These are phyloP conservation scores for Thelonectria olida DNA, from an alignment of 2,329 filamentous ascomycete genomes.

Conservation along the genomic window DNA sequence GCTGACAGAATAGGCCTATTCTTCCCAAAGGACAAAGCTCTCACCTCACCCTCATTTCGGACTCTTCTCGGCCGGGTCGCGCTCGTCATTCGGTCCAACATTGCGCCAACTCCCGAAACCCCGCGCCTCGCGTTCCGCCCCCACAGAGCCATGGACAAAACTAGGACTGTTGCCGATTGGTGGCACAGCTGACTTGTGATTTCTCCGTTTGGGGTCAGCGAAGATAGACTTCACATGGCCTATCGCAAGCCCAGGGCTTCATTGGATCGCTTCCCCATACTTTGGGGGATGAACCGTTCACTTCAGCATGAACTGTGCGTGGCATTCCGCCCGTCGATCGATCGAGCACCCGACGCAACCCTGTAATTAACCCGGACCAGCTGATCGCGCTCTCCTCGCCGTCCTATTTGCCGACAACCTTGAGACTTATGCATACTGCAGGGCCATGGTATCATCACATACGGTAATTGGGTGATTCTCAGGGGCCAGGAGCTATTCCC, in stretches of 20 bases:
- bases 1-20: background rate
- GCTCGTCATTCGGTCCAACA: constrained; percentile 1
- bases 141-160: background rate
- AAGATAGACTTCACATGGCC: background rate
- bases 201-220: constrained; percentile 10
- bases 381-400: background rate
- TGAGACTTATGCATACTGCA: constrained; percentile 2
- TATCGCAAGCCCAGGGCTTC: background rate
- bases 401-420: background rate
- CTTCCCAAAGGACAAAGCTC: background rate
- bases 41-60: background rate
- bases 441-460: constrained; percentile 11
- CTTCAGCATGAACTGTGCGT: background rate
- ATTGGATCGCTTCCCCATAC: constrained; percentile 19
- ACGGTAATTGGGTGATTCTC: constrained; percentile 11
- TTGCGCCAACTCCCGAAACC: constrained; percentile 13
- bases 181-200: constrained; percentile 2
- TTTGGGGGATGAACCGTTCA: background rate
- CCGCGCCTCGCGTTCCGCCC: constrained; percentile 1
- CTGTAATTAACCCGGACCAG: constrained; percentile 9
- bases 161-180: constrained; percentile 11
- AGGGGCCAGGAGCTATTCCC: background rate
- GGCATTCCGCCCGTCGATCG: constrained; percentile 6
- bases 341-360: constrained; percentile 11
- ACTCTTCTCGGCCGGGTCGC: background rate